Percentiles rank a stretch among this genome's conserved stretches.
Evolutionary conservation across 2,329 filamentous ascomycete genomes (phyloP).

Genomic region (Apiospora sp.): DNA sequence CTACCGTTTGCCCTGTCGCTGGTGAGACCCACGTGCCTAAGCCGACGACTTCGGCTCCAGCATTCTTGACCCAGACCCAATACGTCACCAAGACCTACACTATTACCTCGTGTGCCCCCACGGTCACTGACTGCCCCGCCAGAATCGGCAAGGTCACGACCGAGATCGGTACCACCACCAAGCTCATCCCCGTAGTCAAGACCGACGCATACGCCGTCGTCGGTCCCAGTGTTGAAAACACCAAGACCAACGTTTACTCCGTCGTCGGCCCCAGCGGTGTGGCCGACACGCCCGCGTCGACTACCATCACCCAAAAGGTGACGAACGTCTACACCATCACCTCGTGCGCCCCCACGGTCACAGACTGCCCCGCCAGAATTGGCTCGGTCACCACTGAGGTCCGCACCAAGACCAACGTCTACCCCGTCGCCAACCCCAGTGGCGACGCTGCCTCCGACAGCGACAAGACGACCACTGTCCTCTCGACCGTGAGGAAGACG

Average conservation of each 20-base stretch:
- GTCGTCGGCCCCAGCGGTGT: neutral
- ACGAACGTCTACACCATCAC: constrained; percentile 39
- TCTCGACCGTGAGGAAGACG: constrained; percentile 15
- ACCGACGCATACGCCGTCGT: constrained; percentile 40
- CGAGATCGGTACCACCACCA: constrained; percentile 52
- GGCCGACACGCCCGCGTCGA: neutral
- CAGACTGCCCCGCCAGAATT: constrained; percentile 44
- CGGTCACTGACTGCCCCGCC: constrained; percentile 48
- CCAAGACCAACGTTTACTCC: constrained; percentile 43
- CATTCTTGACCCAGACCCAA: neutral
- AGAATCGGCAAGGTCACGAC: constrained; percentile 49
- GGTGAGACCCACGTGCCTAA: neutral
- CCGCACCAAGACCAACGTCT: constrained; percentile 54
- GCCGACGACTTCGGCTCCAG: too few species aligned
- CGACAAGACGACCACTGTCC: neutral
- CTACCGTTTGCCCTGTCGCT: neutral
- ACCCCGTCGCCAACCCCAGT: constrained; percentile 67
- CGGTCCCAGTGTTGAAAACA: constrained; percentile 43
- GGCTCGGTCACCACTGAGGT: constrained; percentile 52
- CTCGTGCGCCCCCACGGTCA: constrained; percentile 43
- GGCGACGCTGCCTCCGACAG: constrained; percentile 54
- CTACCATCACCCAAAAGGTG: neutral
- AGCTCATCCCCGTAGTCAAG: constrained; percentile 62
- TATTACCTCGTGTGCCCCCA: constrained; percentile 43
- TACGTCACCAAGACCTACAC: constrained; percentile 31